Evolutionary conservation across 805 yeast genomes (phyloP).

Genomic region (Kodamaea neixiangensis): DNA sequence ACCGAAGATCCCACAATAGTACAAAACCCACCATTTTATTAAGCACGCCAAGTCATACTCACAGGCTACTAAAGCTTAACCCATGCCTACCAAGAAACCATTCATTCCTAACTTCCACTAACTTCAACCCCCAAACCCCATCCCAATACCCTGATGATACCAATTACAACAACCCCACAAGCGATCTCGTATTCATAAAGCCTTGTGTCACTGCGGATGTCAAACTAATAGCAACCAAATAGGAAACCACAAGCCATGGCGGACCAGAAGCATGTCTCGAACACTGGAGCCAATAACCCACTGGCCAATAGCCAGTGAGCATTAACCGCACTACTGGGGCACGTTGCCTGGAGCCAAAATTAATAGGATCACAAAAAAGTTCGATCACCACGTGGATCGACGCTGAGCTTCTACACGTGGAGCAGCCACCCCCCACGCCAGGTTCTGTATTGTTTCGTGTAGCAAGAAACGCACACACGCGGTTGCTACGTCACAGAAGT

Average conservation of each 20-base stretch:
- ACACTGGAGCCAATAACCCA: neutral
- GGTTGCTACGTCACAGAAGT: neutral
- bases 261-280: neutral
- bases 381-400: constrained; percentile 1
- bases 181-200: neutral
- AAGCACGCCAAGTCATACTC: too few relatives aligned
- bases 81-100: too few relatives aligned
- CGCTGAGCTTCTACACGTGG: constrained; percentile 1
- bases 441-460: neutral
- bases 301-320: neutral
- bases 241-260: neutral
- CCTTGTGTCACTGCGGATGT: neutral
- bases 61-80: too few relatives aligned
- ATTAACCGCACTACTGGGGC: neutral
- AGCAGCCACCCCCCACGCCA: neutral
- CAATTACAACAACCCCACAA: too few relatives aligned
- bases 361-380: neutral
- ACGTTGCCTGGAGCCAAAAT: constrained; percentile 1
- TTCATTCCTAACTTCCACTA: too few relatives aligned
- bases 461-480: neutral
- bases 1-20: neutral
- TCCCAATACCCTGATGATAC: too few relatives aligned
- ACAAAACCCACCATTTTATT: too few relatives aligned
- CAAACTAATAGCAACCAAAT: neutral
- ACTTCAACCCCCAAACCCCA: too few relatives aligned